phyloP scores from a whole-genome alignment of 139 green algal species.

The Mesostigma viride region DNA sequence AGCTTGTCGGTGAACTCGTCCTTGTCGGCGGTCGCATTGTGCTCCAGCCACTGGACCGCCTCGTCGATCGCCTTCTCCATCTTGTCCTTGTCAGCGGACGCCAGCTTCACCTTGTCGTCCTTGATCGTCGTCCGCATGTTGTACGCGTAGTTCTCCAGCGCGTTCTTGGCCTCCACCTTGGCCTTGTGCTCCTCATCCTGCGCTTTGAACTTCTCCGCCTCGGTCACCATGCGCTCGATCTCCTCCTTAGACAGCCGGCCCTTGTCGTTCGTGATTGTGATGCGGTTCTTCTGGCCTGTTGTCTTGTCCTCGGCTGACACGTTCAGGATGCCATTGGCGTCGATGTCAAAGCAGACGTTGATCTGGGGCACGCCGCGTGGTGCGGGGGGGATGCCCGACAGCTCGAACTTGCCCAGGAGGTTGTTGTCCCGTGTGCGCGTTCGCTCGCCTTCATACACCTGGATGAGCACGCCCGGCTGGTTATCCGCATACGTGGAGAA shows the following conservation, averaged over 20 bases:
- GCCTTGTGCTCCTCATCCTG: conserved; percentile 83
- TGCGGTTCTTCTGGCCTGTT: conserved; percentile 86
- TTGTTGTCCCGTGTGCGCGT: conserved; percentile 86
- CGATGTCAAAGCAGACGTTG: conserved; percentile 91
- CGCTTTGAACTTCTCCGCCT: conserved; percentile 92
- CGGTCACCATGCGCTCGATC: conserved; percentile 89
- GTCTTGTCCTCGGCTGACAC: conserved; percentile 91
- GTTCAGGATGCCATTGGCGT: conserved; percentile 97
- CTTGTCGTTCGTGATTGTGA: conserved; percentile 99
- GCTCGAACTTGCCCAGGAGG: conserved; percentile 94
- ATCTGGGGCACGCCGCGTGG: conserved; percentile 92
- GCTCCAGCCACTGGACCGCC: conserved; percentile 80
- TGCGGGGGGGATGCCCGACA: conserved; percentile 85
- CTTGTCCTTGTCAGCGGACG: conserved; percentile 63
- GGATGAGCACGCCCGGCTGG: conserved; percentile 92
- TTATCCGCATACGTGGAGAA: conserved; percentile 98
- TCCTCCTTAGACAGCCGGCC: conserved; percentile 87
- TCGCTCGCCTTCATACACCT: conserved; percentile 84
- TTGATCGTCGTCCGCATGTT: conserved; percentile 84
- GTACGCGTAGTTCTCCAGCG: conserved; percentile 77
- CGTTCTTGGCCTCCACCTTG: conserved; percentile 85
- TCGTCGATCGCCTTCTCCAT: conserved; percentile 69
- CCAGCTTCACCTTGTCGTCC: conserved; percentile 77
- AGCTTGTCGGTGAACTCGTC: conserved; percentile 92
- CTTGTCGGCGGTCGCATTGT: conserved; percentile 79